Evolutionary conservation across 805 yeast species (phyloP).

Genomic region (Barnettozyma siamensis): DNA sequence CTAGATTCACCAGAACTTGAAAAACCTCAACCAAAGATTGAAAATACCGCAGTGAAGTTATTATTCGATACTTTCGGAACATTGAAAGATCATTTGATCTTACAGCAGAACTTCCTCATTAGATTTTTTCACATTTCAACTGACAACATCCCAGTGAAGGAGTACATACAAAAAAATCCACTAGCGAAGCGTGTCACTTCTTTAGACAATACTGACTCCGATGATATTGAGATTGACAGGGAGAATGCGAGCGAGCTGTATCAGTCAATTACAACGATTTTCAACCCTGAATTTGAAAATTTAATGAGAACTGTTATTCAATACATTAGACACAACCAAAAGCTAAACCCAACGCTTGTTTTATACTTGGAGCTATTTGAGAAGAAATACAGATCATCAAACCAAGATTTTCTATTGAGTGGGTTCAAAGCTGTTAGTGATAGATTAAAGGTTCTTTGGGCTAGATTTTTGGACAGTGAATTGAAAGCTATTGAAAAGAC

Average conservation of each 20-base stretch:
- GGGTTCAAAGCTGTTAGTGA: conserved; percentile 47
- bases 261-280: conserved; percentile 40
- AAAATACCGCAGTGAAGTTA: conserved; percentile 5
- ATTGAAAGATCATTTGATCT: conserved; percentile 30
- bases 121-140: conserved; percentile 37
- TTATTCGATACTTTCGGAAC: conserved; percentile 25
- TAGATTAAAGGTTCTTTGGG: conserved; percentile 52
- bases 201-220: conserved; percentile 27
- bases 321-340: conserved; percentile 31
- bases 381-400: conserved; percentile 36
- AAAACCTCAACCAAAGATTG: conserved; percentile 3
- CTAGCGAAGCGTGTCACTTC: conserved; percentile 27
- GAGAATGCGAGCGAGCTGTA: conserved; percentile 42
- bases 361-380: conserved; percentile 37
- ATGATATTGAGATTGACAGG: conserved; percentile 40
- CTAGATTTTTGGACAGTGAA: conserved; percentile 51
- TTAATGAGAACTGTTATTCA: conserved; percentile 28
- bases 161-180: conserved; percentile 28
- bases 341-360: conserved; percentile 38
- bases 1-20: conserved; percentile 4
- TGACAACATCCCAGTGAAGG: conserved; percentile 27
- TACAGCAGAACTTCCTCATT: conserved; percentile 36
- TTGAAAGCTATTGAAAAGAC: conserved; percentile 37
- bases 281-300: conserved; percentile 31
- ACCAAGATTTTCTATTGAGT: conserved; percentile 58